These are phyloP conservation scores for Plasmodium berghei DNA, from an alignment of 169 alveolate species.

Conservation along the genomic window DNA sequence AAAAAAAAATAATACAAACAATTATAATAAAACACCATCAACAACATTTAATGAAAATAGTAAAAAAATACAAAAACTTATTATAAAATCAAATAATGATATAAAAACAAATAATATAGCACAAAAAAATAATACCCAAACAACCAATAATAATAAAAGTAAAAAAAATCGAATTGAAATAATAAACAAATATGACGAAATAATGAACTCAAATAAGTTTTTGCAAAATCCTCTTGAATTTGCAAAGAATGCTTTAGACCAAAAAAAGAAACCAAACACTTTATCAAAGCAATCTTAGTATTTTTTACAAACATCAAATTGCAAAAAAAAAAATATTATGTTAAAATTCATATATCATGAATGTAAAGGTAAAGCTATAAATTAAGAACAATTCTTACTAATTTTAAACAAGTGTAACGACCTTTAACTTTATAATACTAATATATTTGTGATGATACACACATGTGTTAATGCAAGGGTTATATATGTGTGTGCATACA, in stretches of 20 bases:
- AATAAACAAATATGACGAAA: constrained; percentile 52
- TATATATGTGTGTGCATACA: neutral
- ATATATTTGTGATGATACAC: too few relatives aligned
- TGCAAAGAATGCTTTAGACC: constrained; percentile 33
- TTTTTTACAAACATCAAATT: neutral
- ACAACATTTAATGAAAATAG: too few relatives aligned
- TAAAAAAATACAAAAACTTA: too few relatives aligned
- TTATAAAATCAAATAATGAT: neutral
- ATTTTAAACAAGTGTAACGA: too few relatives aligned
- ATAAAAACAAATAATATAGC: neutral
- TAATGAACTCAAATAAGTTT: constrained; percentile 16
- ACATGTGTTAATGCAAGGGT: too few relatives aligned
- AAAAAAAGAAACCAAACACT: constrained; percentile 1
- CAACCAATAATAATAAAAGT: neutral
- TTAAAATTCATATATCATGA: too few relatives aligned
- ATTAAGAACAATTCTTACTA: too few relatives aligned
- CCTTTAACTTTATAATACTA: too few relatives aligned
- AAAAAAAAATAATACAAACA: neutral
- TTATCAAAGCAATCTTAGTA: neutral
- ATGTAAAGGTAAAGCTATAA: too few relatives aligned
- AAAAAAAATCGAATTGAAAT: constrained; percentile 22
- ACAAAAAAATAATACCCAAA: neutral
- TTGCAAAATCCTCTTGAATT: constrained; percentile 64
- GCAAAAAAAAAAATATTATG: neutral
- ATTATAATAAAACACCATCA: too few relatives aligned